Conservation (phyloP, 257 asterid species). For the Solanum megistacrolobum region DNA sequence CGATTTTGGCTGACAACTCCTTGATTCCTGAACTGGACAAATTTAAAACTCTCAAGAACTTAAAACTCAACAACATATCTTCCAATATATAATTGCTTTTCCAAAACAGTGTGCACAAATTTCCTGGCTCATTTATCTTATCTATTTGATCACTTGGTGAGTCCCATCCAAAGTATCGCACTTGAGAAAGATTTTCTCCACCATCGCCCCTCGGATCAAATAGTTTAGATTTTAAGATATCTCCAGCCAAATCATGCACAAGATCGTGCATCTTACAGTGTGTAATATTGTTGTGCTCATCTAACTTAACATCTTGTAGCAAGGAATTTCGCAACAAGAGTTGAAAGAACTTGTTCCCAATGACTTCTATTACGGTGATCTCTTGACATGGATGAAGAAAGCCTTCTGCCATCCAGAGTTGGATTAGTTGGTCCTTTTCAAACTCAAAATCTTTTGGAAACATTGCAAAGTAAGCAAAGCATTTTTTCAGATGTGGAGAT, state of each 20-base stretch:
- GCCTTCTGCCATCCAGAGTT: conserved; percentile 21
- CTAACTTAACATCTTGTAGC: conserved; percentile 2
- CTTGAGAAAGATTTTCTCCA: background rate
- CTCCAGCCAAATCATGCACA: conserved; percentile 18
- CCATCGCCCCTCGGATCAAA: background rate
- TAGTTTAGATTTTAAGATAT: background rate
- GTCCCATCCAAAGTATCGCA: background rate
- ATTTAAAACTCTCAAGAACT: conserved; percentile 3
- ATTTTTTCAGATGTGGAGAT: conserved; percentile 4
- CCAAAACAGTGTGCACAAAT: background rate
- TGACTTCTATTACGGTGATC: conserved; percentile 4
- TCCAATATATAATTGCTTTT: background rate
- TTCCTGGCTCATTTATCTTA: background rate
- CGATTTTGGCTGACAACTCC: conserved; percentile 2
- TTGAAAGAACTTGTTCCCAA: conserved; percentile 4
- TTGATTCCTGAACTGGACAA: background rate
- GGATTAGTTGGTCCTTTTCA: conserved; percentile 5
- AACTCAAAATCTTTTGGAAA: conserved; percentile 8
- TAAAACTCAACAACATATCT: background rate
- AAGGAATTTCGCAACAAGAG: conserved; percentile 8
- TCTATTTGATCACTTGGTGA: background rate
- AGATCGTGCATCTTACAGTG: conserved; percentile 23
- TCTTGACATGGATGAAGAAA: background rate
- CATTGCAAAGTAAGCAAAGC: conserved; percentile 14
- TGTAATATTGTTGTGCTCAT: background rate